Base-by-base conservation (phyloP, 495 filamentous ascomycete species). In the Darksidea phi region DNA sequence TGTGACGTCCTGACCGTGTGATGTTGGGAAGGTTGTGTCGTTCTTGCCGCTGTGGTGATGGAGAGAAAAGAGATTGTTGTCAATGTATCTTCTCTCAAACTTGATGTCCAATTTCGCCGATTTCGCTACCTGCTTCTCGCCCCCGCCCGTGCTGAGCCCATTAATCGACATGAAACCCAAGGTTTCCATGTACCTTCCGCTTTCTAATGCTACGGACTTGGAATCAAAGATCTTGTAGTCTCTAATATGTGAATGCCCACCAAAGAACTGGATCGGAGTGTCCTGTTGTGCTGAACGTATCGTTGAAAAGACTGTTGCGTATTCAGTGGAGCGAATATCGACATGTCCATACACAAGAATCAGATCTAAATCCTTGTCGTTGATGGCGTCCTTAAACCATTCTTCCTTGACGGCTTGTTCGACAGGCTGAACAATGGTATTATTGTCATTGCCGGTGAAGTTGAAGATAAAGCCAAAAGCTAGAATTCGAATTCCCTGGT, bases 111-210 rank as follows among this genome's bases (percentile, higher is more conserved):
- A 73, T 63, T 32, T 67, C 49, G 28, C 46, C 26, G 50, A 73
- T 64, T 18, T 71, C 67, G 36, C 71, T 68, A 68, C 63, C 72
- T 12, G 72, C 70, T 20, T 70, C 60, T 49, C 70, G 18, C 51
- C 73, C 7, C 71, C 73, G 15, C 69, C 68, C 1, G 75, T 77
- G 21, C 76, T 71, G 25, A 92, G 76, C 6, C 89, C 91, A 42
- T 85, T 79, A 52, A 97, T 87, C 10, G 91, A 95, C 83, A 95
- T 82, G 78, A 91, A 98, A 5, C 94, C 94, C 49, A 97, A 85
- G n/a, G 95, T 97, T 75, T 98, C 94, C 82, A 96, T 91, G 73
- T 96, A 98, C 1, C 93, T 82, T n/a, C 94, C 94, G 68, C 88
- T 91, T 32, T 91, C 91, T 13, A 98, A 74, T 0, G 85, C 94